A percentile compares a stretch with the other conserved stretches of the same genome.
These are phyloP conservation scores for Yamadazyma epiphylla DNA, from an alignment of 1,139 yeast genomes.

Conservation along the genomic window DNA sequence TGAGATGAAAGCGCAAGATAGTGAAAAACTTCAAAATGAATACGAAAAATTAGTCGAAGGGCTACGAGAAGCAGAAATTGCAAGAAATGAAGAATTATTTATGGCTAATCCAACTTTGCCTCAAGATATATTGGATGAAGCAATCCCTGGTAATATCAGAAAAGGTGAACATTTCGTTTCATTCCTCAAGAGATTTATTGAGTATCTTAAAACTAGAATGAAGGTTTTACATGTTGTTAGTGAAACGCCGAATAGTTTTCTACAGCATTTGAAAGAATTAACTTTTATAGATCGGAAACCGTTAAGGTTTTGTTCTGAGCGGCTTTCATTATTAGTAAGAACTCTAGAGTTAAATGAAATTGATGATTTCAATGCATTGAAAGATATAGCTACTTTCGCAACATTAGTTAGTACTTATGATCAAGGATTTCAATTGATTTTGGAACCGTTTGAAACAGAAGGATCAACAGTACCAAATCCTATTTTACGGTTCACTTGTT, in stretches of 20 bases:
- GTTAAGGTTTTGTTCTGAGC: constrained; percentile 83
- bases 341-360: constrained; percentile 85
- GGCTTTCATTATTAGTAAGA: constrained; percentile 81
- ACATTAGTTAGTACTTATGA: constrained; percentile 94
- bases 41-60: constrained; percentile 91
- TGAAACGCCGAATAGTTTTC: constrained; percentile 90
- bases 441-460: constrained; percentile 96
- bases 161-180: constrained; percentile 96
- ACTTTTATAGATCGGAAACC: constrained; percentile 94
- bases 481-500: constrained; percentile 86
- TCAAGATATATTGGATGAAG: constrained; percentile 80
- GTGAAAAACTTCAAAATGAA: constrained; percentile 81
- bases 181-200: constrained; percentile 86
- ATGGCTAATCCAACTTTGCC: constrained; percentile 89
- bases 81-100: constrained; percentile 72
- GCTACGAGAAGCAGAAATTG: constrained; percentile 70
- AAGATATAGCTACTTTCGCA: constrained; percentile 96
- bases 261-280: constrained; percentile 87
- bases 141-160: constrained; percentile 94
- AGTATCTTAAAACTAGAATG: constrained; percentile 94
- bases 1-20: constrained; percentile 77
- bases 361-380: constrained; percentile 88
- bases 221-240: constrained; percentile 94
- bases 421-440: constrained; percentile 81
- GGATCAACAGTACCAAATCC: constrained; percentile 98